Base-by-base conservation (phyloP, 192 early-diverging fungal genomes). In the Backusella australiensis region DNA sequence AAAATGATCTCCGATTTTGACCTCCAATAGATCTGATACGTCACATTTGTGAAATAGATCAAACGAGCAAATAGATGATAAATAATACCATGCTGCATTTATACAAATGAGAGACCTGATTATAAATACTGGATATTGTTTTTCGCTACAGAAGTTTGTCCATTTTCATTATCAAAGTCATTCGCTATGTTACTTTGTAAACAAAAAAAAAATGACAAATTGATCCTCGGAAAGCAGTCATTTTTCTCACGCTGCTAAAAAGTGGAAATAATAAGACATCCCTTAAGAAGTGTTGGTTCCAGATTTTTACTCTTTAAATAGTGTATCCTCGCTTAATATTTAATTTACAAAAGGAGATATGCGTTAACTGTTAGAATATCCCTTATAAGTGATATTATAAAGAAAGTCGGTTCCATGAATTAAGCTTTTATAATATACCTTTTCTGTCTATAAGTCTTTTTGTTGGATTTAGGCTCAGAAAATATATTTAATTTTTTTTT, bases 201-300 rank as follows among this genome's bases (percentile, higher is more conserved):
- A 63, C 56, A 26, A 23, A 59, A 59, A 49, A 53, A 21, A 59
- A 59, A 23, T 59, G 11, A 59, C 53, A 59, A 59, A 59, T 11
- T 26, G 23, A 63, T 63, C 56, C n/a, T 63, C 56, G 23, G 23
- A 63, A 63, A 63, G 56, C 56, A 63, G 56, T 63, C 56, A 63
- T 63, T 29, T 59, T 63, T 63, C 56, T 63, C 56, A 63, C 56
- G 56, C 7, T 63, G 7, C 56, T 63, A 63, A 29, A 63, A 63
- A 63, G 12, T 63, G 56, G 56, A 63, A 63, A 63, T 14, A 63
- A 63, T 63, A 63, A 59, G 53, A 59, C 23, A 59, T 59, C 52
- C 21, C 17, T 56, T 44, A 56, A 29, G 11, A 63, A 29, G 56
- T 0, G 14, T 63, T 29, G 9, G 56, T 29, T 63, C 56, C 26